A percentile compares a stretch with the other conserved stretches of the same genome.
Evolutionary conservation across 208 protist species (phyloP).

Genomic region (Trypanosoma platydactyli): DNA sequence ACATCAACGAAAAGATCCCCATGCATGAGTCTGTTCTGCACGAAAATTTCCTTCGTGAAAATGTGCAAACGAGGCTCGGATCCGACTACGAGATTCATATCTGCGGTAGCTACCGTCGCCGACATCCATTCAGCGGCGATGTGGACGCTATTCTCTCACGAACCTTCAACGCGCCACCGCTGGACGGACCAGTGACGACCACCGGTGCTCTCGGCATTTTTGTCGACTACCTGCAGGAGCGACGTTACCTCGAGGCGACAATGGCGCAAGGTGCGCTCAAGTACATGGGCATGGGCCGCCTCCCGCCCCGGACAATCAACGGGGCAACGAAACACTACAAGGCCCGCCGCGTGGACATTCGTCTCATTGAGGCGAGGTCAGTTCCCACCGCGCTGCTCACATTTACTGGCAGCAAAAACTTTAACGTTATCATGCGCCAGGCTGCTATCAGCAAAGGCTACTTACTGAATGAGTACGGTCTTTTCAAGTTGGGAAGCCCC

Average conservation of each 20-base stretch:
- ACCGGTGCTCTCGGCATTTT: conserved; percentile 65
- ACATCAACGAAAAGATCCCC: conserved; percentile 92
- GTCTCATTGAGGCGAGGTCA: conserved; percentile 82
- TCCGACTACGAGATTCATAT: conserved; percentile 77
- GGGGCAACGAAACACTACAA: conserved; percentile 85
- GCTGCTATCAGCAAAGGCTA: conserved; percentile 89
- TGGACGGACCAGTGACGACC: conserved; percentile 66
- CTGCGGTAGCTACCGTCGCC: conserved; percentile 89
- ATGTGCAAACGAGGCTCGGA: conserved; percentile 54
- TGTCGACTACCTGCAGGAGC: conserved; percentile 61
- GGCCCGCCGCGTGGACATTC: conserved; percentile 89
- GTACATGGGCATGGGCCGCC: conserved; percentile 90
- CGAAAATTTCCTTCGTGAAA: conserved; percentile 77
- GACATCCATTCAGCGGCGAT: conserved; percentile 84
- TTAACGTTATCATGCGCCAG: conserved; percentile 93
- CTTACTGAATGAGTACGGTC: conserved; percentile 89
- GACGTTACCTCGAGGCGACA: conserved; percentile 82
- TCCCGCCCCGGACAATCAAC: conserved; percentile 70
- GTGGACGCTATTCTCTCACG: conserved; percentile 86
- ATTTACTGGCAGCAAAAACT: conserved; percentile 93
- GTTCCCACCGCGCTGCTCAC: conserved; percentile 90
- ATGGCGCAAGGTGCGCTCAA: conserved; percentile 88
- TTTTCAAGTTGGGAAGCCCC: conserved; percentile 82
- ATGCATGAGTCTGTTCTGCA: conserved; percentile 88
- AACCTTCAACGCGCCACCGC: conserved; percentile 48